Evolutionary conservation across 2,329 filamentous ascomycete genomes (phyloP).

Genomic region (Aspergillus ibericus): DNA sequence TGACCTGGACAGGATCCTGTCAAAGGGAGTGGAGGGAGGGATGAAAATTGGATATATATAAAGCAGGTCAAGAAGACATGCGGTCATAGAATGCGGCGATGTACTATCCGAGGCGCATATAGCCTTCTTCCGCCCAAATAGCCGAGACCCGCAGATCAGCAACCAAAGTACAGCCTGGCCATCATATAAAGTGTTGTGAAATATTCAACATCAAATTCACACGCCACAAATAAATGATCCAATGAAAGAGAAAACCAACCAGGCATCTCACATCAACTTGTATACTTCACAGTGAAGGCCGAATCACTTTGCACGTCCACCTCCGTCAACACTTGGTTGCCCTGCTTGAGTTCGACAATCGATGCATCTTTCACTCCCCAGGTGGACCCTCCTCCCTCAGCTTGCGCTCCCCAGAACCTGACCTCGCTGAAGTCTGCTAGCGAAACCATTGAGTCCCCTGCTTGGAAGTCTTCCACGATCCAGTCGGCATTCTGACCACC

Average conservation of each 20-base stretch:
- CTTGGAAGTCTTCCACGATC: conserved; percentile 61
- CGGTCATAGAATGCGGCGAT: neutral
- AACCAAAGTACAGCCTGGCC: neutral
- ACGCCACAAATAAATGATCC: neutral
- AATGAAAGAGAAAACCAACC: neutral
- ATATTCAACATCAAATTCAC: neutral
- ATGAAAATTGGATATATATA: neutral
- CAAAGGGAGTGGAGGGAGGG: neutral
- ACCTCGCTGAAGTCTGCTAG: conserved; percentile 52
- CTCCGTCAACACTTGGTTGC: conserved; percentile 34
- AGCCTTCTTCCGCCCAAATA: neutral
- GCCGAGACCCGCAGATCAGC: neutral
- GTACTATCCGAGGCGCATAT: neutral
- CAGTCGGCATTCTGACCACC: conserved; percentile 62
- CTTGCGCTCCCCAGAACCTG: conserved; percentile 36
- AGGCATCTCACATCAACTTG: neutral
- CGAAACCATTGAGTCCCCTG: conserved; percentile 40
- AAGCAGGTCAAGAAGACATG: neutral
- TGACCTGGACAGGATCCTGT: neutral
- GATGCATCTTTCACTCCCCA: conserved; percentile 40
- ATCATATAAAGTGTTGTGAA: neutral
- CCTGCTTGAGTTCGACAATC: conserved; percentile 52
- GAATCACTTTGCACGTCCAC: conserved; percentile 26
- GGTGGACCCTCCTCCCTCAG: conserved; percentile 21
- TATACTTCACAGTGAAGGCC: conserved; percentile 29